Conservation (phyloP, 768 basidiomycete genomes). For the Phylloporus sp. region DNA sequence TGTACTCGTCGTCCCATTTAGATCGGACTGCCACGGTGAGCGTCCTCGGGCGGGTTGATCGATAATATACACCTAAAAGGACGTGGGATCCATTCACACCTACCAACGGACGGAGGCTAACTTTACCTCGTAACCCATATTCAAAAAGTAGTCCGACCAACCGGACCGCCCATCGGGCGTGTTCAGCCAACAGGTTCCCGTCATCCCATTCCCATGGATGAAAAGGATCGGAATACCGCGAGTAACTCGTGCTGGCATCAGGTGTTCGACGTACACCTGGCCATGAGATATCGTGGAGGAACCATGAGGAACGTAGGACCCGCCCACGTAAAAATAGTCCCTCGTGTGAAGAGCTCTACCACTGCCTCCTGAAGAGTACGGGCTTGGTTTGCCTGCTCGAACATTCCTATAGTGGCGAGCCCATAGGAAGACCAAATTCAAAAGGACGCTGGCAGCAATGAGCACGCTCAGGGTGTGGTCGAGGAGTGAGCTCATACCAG, state of each 20-base stretch:
- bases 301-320: conserved; percentile 34
- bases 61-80: conserved; percentile 39
- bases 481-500: conserved; percentile 6
- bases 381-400: background rate
- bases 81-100: background rate
- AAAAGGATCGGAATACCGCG: conserved; percentile 42
- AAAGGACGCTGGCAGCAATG: conserved; percentile 9
- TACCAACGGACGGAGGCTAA: background rate
- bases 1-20: conserved; percentile 35
- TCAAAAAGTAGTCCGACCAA: conserved; percentile 56
- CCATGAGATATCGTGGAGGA: conserved; percentile 38
- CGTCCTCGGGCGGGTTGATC: conserved; percentile 46
- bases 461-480: conserved; percentile 6
- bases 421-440: conserved; percentile 20
- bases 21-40: conserved; percentile 39
- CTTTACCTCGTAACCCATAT: conserved; percentile 47
- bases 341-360: conserved; percentile 42
- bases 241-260: conserved; percentile 38
- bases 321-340: conserved; percentile 48
- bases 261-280: conserved; percentile 52
- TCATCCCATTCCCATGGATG: conserved; percentile 52
- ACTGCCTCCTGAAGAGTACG: background rate
- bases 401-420: background rate
- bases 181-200: conserved; percentile 49
- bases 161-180: conserved; percentile 51